Evolutionary conservation across 805 yeast genomes (phyloP).

Genomic region (Yarrowia divulgata): DNA sequence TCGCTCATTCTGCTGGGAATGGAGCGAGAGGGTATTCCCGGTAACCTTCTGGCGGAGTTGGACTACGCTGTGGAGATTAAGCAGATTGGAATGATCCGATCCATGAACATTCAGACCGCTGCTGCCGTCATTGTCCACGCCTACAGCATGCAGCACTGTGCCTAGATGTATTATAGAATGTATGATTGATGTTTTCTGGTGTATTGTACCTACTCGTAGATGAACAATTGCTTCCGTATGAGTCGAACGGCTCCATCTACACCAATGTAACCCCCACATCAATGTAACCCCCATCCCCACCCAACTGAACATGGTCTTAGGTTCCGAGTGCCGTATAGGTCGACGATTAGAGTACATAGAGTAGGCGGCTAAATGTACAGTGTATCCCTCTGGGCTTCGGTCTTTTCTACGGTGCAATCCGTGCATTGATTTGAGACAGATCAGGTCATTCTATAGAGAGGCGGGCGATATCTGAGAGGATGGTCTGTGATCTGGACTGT

Average conservation of each 20-base stretch:
- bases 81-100: conserved; percentile 89
- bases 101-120: conserved; percentile 97
- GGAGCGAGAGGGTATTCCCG: conserved; percentile 92
- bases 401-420: neutral
- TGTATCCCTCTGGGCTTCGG: neutral
- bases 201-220: too few relatives aligned
- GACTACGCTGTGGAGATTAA: conserved; percentile 90
- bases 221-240: too few relatives aligned
- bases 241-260: too few relatives aligned
- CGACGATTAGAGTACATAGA: too few relatives aligned
- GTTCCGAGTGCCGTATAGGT: too few relatives aligned
- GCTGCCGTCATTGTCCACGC: conserved; percentile 94
- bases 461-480: too few relatives aligned
- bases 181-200: neutral
- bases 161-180: neutral
- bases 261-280: too few relatives aligned
- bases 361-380: neutral
- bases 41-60: conserved; percentile 77
- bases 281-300: too few relatives aligned
- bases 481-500: too few relatives aligned
- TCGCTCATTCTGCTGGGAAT: conserved; percentile 81
- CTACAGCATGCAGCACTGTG: conserved; percentile 72
- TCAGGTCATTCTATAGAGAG: neutral
- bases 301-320: too few relatives aligned
- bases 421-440: neutral